These are phyloP conservation scores for Fonsecaea multimorphosa DNA, from an alignment of 2,329 filamentous ascomycete species.

Conservation along the genomic window DNA sequence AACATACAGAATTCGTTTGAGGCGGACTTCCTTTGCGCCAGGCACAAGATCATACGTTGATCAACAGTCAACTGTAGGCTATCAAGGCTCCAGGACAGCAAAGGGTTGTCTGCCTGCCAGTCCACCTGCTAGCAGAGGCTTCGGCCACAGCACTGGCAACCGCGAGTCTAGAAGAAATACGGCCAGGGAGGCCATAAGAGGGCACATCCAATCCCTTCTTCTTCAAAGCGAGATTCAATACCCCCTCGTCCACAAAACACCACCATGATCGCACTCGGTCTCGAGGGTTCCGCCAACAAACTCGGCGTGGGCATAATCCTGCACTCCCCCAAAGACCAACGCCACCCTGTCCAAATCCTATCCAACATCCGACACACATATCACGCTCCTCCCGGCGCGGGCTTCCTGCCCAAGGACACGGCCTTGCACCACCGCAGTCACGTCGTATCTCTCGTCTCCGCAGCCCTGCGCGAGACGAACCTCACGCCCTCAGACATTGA, in stretches of 20 bases:
- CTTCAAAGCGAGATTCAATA: neutral
- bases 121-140: neutral
- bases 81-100: neutral
- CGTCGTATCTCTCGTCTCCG: constrained; percentile 81
- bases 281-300: constrained; percentile 98
- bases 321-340: constrained; percentile 66
- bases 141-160: neutral
- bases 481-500: constrained; percentile 71
- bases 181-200: neutral
- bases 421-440: constrained; percentile 87
- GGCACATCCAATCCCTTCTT: neutral
- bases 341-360: constrained; percentile 71
- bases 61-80: neutral
- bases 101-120: neutral
- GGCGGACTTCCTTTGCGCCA: neutral
- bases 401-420: constrained; percentile 96
- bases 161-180: neutral
- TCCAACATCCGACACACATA: constrained; percentile 96
- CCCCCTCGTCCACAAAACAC: neutral
- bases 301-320: constrained; percentile 90
- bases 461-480: constrained; percentile 74
- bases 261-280: constrained; percentile 65
- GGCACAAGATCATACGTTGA: neutral
- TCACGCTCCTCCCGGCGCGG: constrained; percentile 85
- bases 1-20: neutral